Evolutionary conservation across 1,284 basidiomycete genomes (phyloP).

Genomic region (Apiotrichum porosum): DNA sequence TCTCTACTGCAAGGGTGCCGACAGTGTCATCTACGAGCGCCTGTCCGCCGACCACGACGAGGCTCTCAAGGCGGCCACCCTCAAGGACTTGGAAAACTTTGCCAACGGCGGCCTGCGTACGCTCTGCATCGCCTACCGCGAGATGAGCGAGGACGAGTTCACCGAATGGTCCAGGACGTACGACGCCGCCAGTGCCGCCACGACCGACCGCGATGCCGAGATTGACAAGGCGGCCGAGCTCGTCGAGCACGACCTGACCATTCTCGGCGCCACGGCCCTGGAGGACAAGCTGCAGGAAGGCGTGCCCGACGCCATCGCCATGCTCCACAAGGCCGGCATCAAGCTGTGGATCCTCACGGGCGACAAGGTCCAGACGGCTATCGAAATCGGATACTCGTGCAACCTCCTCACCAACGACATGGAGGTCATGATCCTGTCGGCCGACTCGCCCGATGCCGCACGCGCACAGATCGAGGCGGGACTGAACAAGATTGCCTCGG

Average conservation of each 20-base stretch:
- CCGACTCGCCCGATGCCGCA: constrained; percentile 69
- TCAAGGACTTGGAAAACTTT: constrained; percentile 83
- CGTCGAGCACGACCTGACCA: constrained; percentile 73
- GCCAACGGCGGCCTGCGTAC: constrained; percentile 90
- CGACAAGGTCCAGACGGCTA: constrained; percentile 95
- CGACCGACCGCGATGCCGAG: constrained; percentile 78
- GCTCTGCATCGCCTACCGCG: constrained; percentile 80
- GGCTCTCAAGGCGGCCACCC: constrained; percentile 68
- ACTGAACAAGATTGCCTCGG: constrained; percentile 86
- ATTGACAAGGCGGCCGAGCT: constrained; percentile 80
- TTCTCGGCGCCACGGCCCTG: constrained; percentile 89
- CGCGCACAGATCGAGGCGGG: constrained; percentile 86
- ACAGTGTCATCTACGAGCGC: constrained; percentile 87
- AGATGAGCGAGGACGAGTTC: constrained; percentile 78
- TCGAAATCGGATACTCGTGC: constrained; percentile 92
- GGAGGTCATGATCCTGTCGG: constrained; percentile 93
- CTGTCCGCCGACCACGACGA: constrained; percentile 69
- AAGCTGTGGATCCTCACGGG: constrained; percentile 79
- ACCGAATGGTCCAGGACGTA: constrained; percentile 72
- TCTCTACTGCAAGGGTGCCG: constrained; percentile 93
- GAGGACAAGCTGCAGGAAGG: constrained; percentile 97
- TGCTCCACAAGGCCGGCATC: constrained; percentile 86
- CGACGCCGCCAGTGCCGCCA: constrained; percentile 71
- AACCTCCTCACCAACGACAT: constrained; percentile 82
- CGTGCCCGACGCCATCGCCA: constrained; percentile 92